Conservation (phyloP, 208 protist genomes). For the Vickermania spadyakhi region DNA sequence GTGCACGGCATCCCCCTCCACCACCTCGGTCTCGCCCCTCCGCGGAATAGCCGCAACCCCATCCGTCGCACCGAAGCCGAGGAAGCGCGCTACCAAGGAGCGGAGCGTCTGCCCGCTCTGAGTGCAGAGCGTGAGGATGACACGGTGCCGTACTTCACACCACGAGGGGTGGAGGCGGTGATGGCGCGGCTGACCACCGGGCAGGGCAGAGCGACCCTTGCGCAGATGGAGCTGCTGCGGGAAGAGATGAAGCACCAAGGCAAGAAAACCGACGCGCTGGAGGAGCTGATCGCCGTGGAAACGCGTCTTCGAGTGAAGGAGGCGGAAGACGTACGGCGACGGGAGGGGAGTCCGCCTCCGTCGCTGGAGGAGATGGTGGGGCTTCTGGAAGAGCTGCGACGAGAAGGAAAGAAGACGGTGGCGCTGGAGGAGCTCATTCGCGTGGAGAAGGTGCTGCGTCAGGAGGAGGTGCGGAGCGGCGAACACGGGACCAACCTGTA, state of each 20-base stretch:
- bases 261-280: not conserved
- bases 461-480: not conserved
- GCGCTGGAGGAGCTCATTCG: not conserved
- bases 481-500: not conserved
- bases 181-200: not conserved
- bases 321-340: not conserved
- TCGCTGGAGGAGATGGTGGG: not conserved
- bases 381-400: not conserved
- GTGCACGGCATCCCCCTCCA: not conserved
- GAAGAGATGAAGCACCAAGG: not conserved
- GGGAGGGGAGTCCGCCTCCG: not conserved
- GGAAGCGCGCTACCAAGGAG: not conserved
- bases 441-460: not conserved
- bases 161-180: too few relatives aligned
- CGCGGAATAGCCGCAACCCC: not conserved
- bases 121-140: not conserved
- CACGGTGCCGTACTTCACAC: too few relatives aligned
- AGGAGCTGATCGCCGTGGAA: not conserved
- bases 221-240: constrained; percentile 1
- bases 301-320: not conserved
- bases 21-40: not conserved
- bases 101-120: not conserved
- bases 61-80: not conserved
- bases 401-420: not conserved
- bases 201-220: not conserved